phyloP scores from a whole-genome alignment of 192 early-diverging fungal genomes.

The Coemansia reversa region DNA sequence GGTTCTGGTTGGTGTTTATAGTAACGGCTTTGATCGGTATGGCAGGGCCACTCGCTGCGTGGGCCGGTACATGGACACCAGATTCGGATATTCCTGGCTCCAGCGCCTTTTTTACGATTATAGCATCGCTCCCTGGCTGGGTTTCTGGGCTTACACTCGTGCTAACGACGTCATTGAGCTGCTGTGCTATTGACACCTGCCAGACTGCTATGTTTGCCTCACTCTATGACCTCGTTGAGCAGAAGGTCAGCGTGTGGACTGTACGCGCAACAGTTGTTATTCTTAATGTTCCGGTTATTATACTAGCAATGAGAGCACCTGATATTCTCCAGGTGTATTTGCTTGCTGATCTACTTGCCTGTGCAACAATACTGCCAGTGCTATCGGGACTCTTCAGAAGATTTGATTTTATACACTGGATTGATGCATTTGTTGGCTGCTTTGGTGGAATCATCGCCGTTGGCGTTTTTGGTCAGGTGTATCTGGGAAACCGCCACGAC shows the following conservation, averaged over 20 bases:
- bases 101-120: constrained; percentile 70
- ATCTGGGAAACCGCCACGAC: constrained; percentile 50
- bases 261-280: constrained; percentile 47
- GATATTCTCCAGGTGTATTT: constrained; percentile 63
- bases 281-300: constrained; percentile 56
- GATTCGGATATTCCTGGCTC: constrained; percentile 51
- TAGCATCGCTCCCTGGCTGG: constrained; percentile 59
- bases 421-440: constrained; percentile 55
- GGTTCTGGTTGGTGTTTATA: constrained; percentile 57
- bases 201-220: constrained; percentile 70
- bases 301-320: constrained; percentile 58
- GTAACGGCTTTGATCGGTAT: constrained; percentile 62
- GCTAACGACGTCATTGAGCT: constrained; percentile 63
- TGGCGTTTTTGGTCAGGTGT: constrained; percentile 55
- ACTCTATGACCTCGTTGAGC: constrained; percentile 57
- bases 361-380: constrained; percentile 59
- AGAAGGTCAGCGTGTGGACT: constrained; percentile 48
- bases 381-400: constrained; percentile 54
- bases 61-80: constrained; percentile 60
- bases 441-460: constrained; percentile 57
- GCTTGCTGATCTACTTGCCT: constrained; percentile 62
- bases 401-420: constrained; percentile 55
- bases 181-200: constrained; percentile 66
- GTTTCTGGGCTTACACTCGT: constrained; percentile 60
- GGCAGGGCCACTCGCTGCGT: constrained; percentile 64